These are phyloP conservation scores for Sporormia fimetaria DNA, from an alignment of 495 filamentous ascomycete species.

Conservation along the genomic window DNA sequence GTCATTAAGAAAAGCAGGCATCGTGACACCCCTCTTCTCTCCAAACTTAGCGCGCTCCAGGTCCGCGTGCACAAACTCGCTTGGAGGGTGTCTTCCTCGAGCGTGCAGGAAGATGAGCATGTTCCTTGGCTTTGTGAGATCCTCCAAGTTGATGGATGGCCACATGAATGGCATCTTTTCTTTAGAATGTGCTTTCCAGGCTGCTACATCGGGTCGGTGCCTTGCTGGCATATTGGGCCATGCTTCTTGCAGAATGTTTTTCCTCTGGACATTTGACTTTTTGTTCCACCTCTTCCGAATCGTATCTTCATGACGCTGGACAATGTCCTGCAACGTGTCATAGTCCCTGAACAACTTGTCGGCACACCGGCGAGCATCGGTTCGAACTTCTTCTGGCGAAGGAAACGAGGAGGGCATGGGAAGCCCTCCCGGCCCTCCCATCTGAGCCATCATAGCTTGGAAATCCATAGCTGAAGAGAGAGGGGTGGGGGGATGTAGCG, in stretches of 20 bases:
- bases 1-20: conserved; percentile 30
- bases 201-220: conserved; percentile 10
- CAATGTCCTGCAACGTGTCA: conserved; percentile 2
- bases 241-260: conserved; percentile 6
- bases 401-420: too few relatives aligned
- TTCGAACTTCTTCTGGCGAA: too few relatives aligned
- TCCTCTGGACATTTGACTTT: conserved; percentile 7
- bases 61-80: conserved; percentile 34
- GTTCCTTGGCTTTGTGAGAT: conserved; percentile 36
- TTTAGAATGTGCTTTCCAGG: conserved; percentile 1
- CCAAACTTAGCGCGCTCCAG: conserved; percentile 15
- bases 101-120: conserved; percentile 39
- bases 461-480: too few relatives aligned
- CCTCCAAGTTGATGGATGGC: conserved; percentile 50
- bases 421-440: too few relatives aligned
- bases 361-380: not conserved
- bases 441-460: too few relatives aligned
- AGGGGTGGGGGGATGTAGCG: too few relatives aligned
- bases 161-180: conserved; percentile 35
- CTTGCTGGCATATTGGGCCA: conserved; percentile 8
- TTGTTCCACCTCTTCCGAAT: conserved; percentile 18
- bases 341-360: conserved; percentile 4
- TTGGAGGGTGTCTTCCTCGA: conserved; percentile 37
- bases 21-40: not conserved
- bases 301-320: conserved; percentile 9